These are phyloP conservation scores for Aspergillus caelatus DNA, from an alignment of 2,329 filamentous ascomycete species.

Conservation along the genomic window DNA sequence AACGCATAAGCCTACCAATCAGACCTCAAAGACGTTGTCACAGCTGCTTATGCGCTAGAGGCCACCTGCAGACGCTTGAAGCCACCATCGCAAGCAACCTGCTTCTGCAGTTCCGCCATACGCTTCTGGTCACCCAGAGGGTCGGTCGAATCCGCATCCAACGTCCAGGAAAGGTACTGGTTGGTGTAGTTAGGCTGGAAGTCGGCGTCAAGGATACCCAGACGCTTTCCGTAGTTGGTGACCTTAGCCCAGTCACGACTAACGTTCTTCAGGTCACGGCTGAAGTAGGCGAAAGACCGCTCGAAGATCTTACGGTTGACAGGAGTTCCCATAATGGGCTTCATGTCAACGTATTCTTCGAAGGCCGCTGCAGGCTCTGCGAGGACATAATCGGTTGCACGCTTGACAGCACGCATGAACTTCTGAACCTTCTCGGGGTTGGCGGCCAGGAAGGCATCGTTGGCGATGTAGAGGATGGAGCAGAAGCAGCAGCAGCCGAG, in stretches of 20 bases:
- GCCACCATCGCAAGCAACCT: conserved; percentile 66
- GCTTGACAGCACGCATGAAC: conserved; percentile 74
- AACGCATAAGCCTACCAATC: not conserved
- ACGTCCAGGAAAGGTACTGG: conserved; percentile 66
- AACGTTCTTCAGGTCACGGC: conserved; percentile 74
- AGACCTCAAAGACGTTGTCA: not conserved
- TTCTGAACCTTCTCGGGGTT: conserved; percentile 67
- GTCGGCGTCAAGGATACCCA: conserved; percentile 64
- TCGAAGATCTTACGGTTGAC: conserved; percentile 81
- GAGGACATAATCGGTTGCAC: conserved; percentile 72
- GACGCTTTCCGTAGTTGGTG: conserved; percentile 73
- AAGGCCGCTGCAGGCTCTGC: conserved; percentile 65
- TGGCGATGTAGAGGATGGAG: conserved; percentile 78
- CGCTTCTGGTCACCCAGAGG: conserved; percentile 74
- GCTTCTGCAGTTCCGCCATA: conserved; percentile 70
- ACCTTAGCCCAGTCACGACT: conserved; percentile 76
- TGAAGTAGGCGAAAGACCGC: conserved; percentile 77
- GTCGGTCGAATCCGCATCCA: conserved; percentile 67
- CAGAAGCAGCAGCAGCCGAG: conserved; percentile 85
- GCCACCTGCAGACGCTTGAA: conserved; percentile 47
- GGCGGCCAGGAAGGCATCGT: conserved; percentile 68
- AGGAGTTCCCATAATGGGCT: conserved; percentile 67
- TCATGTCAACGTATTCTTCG: conserved; percentile 71
- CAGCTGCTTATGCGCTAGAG: conserved; percentile 25
- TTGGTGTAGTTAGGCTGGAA: conserved; percentile 79